Conservation (phyloP, 2,329 filamentous ascomycete species). For the Pyrenochaeta sp. region DNA sequence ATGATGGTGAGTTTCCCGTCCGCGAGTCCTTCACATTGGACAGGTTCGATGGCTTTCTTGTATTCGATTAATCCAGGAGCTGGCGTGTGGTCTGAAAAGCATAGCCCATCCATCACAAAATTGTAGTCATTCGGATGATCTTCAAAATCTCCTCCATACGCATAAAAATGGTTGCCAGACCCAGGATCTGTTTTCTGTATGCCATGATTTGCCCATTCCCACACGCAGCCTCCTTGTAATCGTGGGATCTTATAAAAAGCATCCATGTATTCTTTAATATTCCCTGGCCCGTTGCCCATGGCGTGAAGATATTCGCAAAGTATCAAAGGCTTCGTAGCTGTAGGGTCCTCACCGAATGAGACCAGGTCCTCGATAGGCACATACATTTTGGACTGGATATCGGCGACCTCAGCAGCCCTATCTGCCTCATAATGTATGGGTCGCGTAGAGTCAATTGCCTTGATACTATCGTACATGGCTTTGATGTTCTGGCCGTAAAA, state of each 20-base stretch:
- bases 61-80: slow-evolving; percentile 54
- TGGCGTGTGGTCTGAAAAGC: slow-evolving; percentile 53
- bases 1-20: no score
- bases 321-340: no score
- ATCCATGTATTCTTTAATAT: no score
- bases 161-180: no score
- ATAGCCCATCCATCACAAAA: slow-evolving; percentile 56
- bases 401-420: slow-evolving; percentile 64
- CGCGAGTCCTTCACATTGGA: no score
- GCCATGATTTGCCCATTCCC: no score
- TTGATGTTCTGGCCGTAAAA: slow-evolving; percentile 75
- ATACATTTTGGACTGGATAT: slow-evolving; percentile 76
- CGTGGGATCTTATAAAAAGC: no score
- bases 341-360: slow-evolving; percentile 54
- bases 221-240: no score
- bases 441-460: slow-evolving; percentile 64
- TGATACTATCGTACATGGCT: slow-evolving; percentile 72
- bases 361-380: slow-evolving; percentile 62
- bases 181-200: no score
- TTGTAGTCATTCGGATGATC: slow-evolving; percentile 53
- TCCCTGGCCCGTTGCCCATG: no score
- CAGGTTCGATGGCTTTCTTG: slow-evolving; percentile 49
- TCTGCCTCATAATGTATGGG: slow-evolving; percentile 75
- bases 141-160: slow-evolving; percentile 55
- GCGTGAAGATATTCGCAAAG: no score